Conservation (phyloP, 257 asterid species). For the Lycium ferocissimum region DNA sequence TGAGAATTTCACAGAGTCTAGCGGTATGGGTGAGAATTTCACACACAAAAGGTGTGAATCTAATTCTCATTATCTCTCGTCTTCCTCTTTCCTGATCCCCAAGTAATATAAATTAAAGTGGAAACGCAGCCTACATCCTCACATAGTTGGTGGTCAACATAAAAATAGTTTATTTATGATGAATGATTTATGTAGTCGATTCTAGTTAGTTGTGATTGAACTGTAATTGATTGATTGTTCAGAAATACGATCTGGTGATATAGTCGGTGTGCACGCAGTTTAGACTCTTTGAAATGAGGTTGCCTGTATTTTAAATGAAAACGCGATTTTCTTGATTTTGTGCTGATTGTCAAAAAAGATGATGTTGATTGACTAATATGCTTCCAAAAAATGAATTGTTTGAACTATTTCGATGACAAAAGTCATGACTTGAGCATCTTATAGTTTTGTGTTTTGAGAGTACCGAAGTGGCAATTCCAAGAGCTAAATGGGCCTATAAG, state of each 20-base stretch:
- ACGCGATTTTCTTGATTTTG: background rate
- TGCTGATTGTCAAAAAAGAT: background rate
- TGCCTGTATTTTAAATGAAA: background rate
- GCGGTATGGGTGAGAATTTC: background rate
- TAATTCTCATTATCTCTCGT: too few species aligned
- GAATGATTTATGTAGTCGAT: background rate
- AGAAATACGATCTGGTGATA: too few species aligned
- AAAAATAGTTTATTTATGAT: background rate
- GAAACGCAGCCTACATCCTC: too few species aligned
- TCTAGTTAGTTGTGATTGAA: too few species aligned
- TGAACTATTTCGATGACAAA: background rate
- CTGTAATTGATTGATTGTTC: too few species aligned
- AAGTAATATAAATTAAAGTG: too few species aligned
- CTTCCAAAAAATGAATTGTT: background rate
- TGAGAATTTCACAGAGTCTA: too few species aligned
- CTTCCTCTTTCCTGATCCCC: background rate
- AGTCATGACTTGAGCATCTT: background rate
- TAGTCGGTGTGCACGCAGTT: too few species aligned
- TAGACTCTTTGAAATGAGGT: too few species aligned
- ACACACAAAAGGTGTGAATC: background rate
- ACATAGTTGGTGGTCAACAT: background rate
- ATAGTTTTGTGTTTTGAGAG: background rate
- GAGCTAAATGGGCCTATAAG: slow-evolving; percentile 16
- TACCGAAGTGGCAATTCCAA: slow-evolving; percentile 12
- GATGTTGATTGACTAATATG: background rate